phyloP scores from a whole-genome alignment of 768 basidiomycete species.

The Russula emetica region DNA sequence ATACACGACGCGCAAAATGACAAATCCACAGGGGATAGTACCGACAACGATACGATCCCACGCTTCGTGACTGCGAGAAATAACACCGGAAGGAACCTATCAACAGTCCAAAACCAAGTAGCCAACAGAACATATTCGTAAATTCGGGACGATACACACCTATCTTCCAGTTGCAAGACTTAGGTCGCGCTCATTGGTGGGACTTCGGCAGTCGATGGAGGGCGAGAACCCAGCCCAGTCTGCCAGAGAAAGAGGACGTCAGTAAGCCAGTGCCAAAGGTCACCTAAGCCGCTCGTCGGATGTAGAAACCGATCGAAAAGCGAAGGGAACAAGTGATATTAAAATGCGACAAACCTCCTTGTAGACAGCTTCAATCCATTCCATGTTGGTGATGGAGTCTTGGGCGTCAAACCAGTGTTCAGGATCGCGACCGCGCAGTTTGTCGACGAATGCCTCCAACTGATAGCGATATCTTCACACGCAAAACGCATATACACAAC shows the following conservation, averaged over 20 bases:
- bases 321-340: not conserved
- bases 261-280: not conserved
- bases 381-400: constrained; percentile 22
- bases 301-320: not conserved
- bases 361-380: constrained; percentile 26
- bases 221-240: constrained; percentile 21
- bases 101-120: too few species aligned
- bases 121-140: not conserved
- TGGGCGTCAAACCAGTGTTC: constrained; percentile 38
- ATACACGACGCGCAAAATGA: too few species aligned
- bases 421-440: constrained; percentile 41
- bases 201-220: constrained; percentile 17
- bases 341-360: constrained; percentile 16
- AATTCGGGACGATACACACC: not conserved
- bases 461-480: constrained; percentile 46
- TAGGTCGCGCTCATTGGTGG: constrained; percentile 1
- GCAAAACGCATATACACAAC: not conserved
- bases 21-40: too few species aligned
- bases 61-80: not conserved
- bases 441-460: constrained; percentile 54
- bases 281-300: too few species aligned
- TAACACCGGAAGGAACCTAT: too few species aligned
- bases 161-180: not conserved
- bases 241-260: not conserved
- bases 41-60: not conserved